A percentile compares a stretch with the other conserved stretches of the same genome.
Evolutionary conservation across 2,329 filamentous ascomycete genomes (phyloP).

Genomic region (Trichoderma semiorbis): DNA sequence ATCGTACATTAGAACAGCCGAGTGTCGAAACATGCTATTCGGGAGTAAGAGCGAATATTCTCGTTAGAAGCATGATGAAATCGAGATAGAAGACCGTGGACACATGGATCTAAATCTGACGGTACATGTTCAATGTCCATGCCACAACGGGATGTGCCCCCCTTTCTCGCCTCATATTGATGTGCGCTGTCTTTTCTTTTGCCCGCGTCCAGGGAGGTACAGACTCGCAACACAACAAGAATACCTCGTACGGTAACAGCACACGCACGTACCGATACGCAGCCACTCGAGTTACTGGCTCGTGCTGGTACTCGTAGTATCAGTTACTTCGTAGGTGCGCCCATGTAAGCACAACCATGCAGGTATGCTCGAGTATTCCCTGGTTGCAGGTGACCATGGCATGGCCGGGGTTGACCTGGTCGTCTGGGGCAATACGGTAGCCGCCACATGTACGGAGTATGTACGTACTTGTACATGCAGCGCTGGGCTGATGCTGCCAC

Average conservation of each 20-base stretch:
- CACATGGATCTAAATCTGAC: not conserved
- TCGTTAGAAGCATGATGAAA: not conserved
- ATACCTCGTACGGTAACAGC: not conserved
- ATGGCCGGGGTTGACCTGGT: not conserved
- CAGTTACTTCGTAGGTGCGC: not conserved
- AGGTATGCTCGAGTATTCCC: not conserved
- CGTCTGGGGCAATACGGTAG: conserved; percentile 11
- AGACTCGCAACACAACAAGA: not conserved
- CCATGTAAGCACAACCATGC: not conserved
- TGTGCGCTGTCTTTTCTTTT: not conserved
- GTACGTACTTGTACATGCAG: not conserved
- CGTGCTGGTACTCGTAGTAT: not conserved
- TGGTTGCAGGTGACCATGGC: not conserved
- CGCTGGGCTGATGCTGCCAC: not conserved
- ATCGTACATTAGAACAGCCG: not conserved
- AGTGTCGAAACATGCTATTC: not conserved
- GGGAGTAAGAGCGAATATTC: not conserved
- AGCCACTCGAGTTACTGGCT: not conserved
- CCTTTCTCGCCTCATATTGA: conserved; percentile 1
- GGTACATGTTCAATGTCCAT: not conserved
- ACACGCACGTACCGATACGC: not conserved
- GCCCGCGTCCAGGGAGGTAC: not conserved
- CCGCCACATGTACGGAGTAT: not conserved
- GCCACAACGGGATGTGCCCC: not conserved
- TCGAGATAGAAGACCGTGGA: not conserved